phyloP scores from a whole-genome alignment of 257 asterid genomes.

The Penstemon davidsonii region DNA sequence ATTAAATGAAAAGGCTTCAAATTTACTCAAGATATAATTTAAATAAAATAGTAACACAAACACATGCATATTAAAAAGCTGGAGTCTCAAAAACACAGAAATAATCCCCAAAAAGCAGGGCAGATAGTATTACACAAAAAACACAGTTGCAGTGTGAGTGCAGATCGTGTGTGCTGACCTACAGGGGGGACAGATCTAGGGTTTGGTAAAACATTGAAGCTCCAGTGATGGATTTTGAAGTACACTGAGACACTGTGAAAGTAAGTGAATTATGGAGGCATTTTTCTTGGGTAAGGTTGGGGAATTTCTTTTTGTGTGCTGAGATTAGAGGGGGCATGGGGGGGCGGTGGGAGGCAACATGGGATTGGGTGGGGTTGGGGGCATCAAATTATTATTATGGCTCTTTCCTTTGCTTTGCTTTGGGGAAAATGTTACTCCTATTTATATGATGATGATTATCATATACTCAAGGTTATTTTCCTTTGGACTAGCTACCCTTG shows the following conservation, averaged over 20 bases:
- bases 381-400: not conserved
- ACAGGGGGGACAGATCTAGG: constrained; percentile 88
- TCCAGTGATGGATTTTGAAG: constrained; percentile 24
- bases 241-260: constrained; percentile 33
- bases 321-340: constrained; percentile 59
- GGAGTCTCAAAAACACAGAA: constrained; percentile 28
- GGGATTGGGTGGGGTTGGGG: constrained; percentile 52
- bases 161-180: constrained; percentile 45
- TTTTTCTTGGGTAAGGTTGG: constrained; percentile 25
- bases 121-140: not conserved
- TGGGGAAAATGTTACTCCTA: too few species aligned
- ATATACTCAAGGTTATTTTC: too few species aligned
- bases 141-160: constrained; percentile 4
- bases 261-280: constrained; percentile 31
- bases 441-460: too few species aligned
- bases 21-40: not conserved
- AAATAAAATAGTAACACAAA: not conserved
- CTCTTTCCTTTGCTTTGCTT: too few species aligned
- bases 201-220: constrained; percentile 69
- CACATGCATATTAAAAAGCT: constrained; percentile 24
- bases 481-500: too few species aligned
- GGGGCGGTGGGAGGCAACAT: constrained; percentile 61
- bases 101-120: constrained; percentile 11
- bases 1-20: constrained; percentile 13
- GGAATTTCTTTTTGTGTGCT: constrained; percentile 30